phyloP scores from a whole-genome alignment of 768 basidiomycete genomes.

The Mycena rosella region DNA sequence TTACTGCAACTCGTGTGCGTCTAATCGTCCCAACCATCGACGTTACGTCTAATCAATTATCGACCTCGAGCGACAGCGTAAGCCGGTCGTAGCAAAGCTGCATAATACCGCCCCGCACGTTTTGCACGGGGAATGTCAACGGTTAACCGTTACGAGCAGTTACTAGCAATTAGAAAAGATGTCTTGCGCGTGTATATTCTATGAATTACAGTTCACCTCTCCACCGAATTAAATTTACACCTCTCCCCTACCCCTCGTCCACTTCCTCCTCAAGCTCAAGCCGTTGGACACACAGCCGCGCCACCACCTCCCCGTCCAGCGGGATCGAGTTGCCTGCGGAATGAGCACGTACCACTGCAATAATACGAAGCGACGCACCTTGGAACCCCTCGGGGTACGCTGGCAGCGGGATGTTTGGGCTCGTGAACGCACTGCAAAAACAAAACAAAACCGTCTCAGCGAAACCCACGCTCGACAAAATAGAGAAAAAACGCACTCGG shows the following conservation, averaged over 20 bases:
- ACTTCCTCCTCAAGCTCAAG: constrained; percentile 69
- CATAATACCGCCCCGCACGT: too few relatives aligned
- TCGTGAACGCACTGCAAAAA: constrained; percentile 72
- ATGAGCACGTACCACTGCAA: background rate
- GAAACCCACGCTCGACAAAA: too few relatives aligned
- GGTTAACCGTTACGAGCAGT: too few relatives aligned
- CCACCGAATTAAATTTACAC: background rate
- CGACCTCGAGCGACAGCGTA: constrained; percentile 68
- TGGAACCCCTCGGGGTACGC: constrained; percentile 91
- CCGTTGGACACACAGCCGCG: constrained; percentile 69
- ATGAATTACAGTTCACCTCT: too few relatives aligned
- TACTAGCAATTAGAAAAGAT: too few relatives aligned
- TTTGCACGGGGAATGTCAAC: too few relatives aligned
- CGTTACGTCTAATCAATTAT: too few relatives aligned
- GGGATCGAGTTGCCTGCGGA: constrained; percentile 79
- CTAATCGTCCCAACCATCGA: too few relatives aligned
- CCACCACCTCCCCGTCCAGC: constrained; percentile 78
- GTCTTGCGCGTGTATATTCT: too few relatives aligned
- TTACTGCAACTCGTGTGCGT: too few relatives aligned
- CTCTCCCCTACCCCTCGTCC: constrained; percentile 55
- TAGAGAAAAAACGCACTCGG: constrained; percentile 59
- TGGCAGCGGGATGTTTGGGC: constrained; percentile 75
- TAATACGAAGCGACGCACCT: constrained; percentile 34
- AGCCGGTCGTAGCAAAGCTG: constrained; percentile 71
- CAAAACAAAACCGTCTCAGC: too few relatives aligned